These are phyloP conservation scores for Calonectria pauciramosa DNA, from an alignment of 2,329 filamentous ascomycete genomes.

Conservation along the genomic window DNA sequence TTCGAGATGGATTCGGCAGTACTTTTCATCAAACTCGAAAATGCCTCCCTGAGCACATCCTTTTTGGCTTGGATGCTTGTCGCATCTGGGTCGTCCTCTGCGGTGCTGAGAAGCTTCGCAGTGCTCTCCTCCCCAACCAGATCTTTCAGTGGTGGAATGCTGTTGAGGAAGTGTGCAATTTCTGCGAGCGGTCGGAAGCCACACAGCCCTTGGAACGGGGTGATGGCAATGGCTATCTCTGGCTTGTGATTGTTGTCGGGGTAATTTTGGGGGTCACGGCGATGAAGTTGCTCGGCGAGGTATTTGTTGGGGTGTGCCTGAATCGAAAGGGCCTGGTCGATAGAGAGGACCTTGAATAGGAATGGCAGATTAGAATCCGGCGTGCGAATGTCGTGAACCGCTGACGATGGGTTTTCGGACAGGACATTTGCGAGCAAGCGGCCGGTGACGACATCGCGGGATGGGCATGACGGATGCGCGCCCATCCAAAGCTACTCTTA, in stretches of 20 bases:
- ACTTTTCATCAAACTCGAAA: slow-evolving; percentile 85
- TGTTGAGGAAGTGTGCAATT: slow-evolving; percentile 85
- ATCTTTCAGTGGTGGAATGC: slow-evolving; percentile 68
- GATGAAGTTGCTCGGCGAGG: slow-evolving; percentile 87
- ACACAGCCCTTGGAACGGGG: slow-evolving; percentile 94
- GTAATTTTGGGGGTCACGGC: slow-evolving; percentile 91
- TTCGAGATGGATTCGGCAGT: slow-evolving; percentile 67
- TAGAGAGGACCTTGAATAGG: slow-evolving; percentile 97
- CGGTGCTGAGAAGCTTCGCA: slow-evolving; percentile 65
- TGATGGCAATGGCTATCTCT: slow-evolving; percentile 99
- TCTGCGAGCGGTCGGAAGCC: slow-evolving; percentile 93
- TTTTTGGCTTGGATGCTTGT: slow-evolving; percentile 73
- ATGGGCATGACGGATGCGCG: slow-evolving; percentile 95
- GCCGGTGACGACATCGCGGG: slow-evolving; percentile 87
- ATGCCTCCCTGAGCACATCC: slow-evolving; percentile 79
- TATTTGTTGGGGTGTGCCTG: slow-evolving; percentile 98
- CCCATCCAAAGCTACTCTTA: slow-evolving; percentile 92
- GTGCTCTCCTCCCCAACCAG: slow-evolving; percentile 77
- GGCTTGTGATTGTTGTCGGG: slow-evolving; percentile 99
- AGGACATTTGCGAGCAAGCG: slow-evolving; percentile 90
- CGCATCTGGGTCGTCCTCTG: slow-evolving; percentile 57
- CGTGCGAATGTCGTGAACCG: slow-evolving; percentile 79
- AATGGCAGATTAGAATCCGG: slow-evolving; percentile 90
- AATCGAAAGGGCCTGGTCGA: slow-evolving; percentile 95
- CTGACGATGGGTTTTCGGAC: slow-evolving; percentile 85